Evolutionary conservation across 345 rosid species (phyloP).

Genomic region (Lagerstroemia speciosa): DNA sequence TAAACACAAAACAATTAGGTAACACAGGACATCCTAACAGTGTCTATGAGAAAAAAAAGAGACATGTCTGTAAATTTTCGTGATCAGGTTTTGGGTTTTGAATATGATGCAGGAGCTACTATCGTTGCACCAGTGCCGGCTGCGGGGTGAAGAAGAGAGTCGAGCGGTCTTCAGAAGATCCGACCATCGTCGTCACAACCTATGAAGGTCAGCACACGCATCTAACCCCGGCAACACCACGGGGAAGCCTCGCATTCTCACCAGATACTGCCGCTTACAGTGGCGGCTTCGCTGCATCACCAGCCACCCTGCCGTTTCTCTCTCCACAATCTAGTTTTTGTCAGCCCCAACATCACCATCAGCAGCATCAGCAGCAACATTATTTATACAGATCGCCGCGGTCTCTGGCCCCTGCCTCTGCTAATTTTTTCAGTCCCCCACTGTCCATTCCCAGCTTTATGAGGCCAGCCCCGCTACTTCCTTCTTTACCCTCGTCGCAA

Average conservation of each 20-base stretch:
- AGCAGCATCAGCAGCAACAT: constrained; percentile 22
- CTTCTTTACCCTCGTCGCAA: neutral
- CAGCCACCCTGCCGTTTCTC: constrained; percentile 37
- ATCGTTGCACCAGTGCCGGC: constrained; percentile 87
- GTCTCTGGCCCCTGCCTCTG: constrained; percentile 15
- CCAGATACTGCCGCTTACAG: constrained; percentile 18
- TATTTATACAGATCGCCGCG: constrained; percentile 25
- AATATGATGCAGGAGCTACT: constrained; percentile 73
- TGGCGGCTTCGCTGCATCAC: constrained; percentile 33
- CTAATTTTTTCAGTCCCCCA: neutral
- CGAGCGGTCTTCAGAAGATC: constrained; percentile 84
- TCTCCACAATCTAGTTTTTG: neutral
- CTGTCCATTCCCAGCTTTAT: neutral
- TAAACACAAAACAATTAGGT: neutral
- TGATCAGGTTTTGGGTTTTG: neutral
- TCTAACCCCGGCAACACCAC: constrained; percentile 61
- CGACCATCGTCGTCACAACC: constrained; percentile 75
- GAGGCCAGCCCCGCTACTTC: neutral
- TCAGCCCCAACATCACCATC: constrained; percentile 17
- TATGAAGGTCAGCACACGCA: constrained; percentile 94
- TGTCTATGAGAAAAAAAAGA: neutral
- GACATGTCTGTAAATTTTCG: neutral
- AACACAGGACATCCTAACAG: neutral
- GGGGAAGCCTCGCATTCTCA: constrained; percentile 45
- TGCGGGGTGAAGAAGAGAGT: constrained; percentile 99